Base-by-base conservation (phyloP, 768 basidiomycete species). In the Naganishia vaughanmartiniae region DNA sequence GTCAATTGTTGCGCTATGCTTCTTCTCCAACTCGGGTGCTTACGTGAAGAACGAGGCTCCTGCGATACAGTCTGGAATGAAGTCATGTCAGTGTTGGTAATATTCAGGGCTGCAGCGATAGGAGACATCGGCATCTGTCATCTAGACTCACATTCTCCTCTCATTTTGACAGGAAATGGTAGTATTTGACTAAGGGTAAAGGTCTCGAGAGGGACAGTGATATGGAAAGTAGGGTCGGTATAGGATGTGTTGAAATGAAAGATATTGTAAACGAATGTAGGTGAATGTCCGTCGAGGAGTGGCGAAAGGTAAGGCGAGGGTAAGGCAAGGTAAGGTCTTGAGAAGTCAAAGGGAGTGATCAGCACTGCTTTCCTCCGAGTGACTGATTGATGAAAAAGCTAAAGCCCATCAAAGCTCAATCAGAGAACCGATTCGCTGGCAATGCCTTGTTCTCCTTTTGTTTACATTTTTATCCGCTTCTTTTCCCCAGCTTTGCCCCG, bases 1-100 rank as follows among this genome's bases (percentile, higher is more conserved):
- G 19, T 51, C n/a, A 36, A n/a, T 11, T 11, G 48, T 4, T 24
- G 7, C 6, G n/a, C 7, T 34, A 15, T 21, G 28, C 31, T 39
- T 9, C 21, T 28, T n/a, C 24, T n/a, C 39, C 19, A 51, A 51
- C n/a, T 30, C 0, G 45, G 14, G 21, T 21, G 54, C 70, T 28
- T 46, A 71, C 70, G 71, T 67, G 42, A 66, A 66, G 71, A 77
- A 65, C 24, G 80, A 77, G 24, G 80, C 80, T 54, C 80, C 78
- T 24, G 74, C 74, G 46, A 81, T 73, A 65, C 80, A 81, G 74
- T 79, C 72, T 73, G 39, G 1, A 19, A 1, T 5, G 31, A 42
- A 21, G 19, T n/a, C 31, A 57, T 39, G 46, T 53, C 39, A 53
- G 53, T 19, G 33, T 24, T 26, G n/a, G 6, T 4, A 45, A 12